Evolutionary conservation across 495 filamentous ascomycete species (phyloP), one percentile per base, ranked within the genome.

Genomic region (Annulohypoxylon bovei): DNA sequence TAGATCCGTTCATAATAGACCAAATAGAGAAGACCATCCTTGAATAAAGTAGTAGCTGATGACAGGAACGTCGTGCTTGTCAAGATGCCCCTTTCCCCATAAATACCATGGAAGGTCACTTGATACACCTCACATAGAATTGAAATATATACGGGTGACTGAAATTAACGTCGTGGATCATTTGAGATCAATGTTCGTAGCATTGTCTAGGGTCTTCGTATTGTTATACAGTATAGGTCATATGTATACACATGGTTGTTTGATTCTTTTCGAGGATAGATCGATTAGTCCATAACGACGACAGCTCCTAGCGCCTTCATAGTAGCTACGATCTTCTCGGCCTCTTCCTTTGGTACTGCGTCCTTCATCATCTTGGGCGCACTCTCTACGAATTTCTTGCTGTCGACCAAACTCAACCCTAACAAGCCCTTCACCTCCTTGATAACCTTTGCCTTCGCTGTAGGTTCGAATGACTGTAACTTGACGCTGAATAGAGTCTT

Each of bases 381-480:
- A 73, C 91, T 91, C 87, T 99, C 95, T 71, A 98, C 95, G 81
- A 99, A 99, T 87, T 99, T 99, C 90, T 99, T 99, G 83, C 93
- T 97, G 81, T 99, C 95, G 73, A 99, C 95, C 81, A 99, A 86
- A 77, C 92, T 96, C 80, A 99, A 81, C 4, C 96, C 95, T 56
- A 99, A 85, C 87, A 99, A 87, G 73, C 86, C 88, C 89, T 99
- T 99, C 81, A 99, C 90, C 86, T 99, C 95, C 88, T 99, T 99
- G 84, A 99, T 99, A 63, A 99, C 84, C 89, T 99, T 99, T 59
- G 96, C 93, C 85, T 99, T 99, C 62, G 95, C 84, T 12, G 77
- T 85, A 28, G 94, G 87, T 39, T 98, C 95, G 81, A 98, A 94
- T 12, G 90, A 90, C 79, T 91, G 86, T 35, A 99, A 90, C 80